These are phyloP conservation scores for Phytophthora fragariaefolia DNA, from an alignment of 352 stramenopile genomes.

Conservation along the genomic window DNA sequence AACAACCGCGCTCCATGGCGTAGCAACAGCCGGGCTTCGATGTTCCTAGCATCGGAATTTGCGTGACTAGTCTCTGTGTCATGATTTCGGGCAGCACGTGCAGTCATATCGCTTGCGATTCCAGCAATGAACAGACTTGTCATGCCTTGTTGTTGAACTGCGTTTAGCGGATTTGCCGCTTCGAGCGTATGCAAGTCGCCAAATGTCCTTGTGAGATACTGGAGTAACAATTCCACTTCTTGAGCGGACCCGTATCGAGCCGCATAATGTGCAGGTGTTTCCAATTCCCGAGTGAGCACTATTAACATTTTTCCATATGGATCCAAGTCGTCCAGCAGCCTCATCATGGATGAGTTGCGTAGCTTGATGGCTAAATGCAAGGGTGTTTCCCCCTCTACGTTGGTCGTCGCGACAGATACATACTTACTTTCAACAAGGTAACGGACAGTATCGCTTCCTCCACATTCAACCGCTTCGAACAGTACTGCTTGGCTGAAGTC, in stretches of 20 bases:
- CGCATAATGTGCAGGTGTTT: constrained; percentile 22
- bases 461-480: constrained; percentile 12
- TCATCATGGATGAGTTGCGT: constrained; percentile 13
- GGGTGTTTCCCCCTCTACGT: constrained; percentile 16
- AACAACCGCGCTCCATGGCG: not conserved
- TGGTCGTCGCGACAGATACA: constrained; percentile 1
- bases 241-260: constrained; percentile 9
- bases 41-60: not conserved
- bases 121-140: not conserved
- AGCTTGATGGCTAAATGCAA: constrained; percentile 23
- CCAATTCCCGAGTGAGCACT: not conserved
- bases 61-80: not conserved
- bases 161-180: constrained; percentile 13
- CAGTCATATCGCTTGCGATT: not conserved
- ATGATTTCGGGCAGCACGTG: not conserved
- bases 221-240: constrained; percentile 16
- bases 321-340: constrained; percentile 19
- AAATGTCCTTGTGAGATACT: constrained; percentile 5
- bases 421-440: constrained; percentile 32
- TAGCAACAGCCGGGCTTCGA: not conserved
- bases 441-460: constrained; percentile 9
- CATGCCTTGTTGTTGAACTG: no score
- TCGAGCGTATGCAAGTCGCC: not conserved
- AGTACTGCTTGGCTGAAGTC: constrained; percentile 14
- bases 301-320: not conserved